Base-by-base conservation (phyloP, 306 rosid species). In the Castanopsis chinensis region DNA sequence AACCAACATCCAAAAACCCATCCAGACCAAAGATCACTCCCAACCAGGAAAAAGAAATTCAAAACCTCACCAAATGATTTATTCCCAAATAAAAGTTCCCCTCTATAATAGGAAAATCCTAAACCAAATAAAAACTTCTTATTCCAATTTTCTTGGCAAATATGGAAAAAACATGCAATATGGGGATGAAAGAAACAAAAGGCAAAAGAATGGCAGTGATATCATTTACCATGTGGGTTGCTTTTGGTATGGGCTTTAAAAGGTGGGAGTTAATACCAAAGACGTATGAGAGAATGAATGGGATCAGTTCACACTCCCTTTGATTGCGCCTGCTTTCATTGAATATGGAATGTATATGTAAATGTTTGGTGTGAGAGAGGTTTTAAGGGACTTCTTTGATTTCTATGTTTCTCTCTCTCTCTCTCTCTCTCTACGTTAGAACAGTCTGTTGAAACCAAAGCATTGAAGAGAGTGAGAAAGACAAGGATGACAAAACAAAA, bases 291-390 rank as follows among this genome's bases (percentile, higher is more conserved):
- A 57, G 80, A 78, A 45, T 80, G 78, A 55, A 83, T 69, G 78
- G 25, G 27, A 81, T 86, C 89, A 69, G 32, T 69, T 84, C 84
- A 87, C 84, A 71, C 72, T 79, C 82, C 53, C 73, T 60, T 72
- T 83, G 74, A 78, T 69, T 57, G 68, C 56, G 82, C 68, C 86
- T 81, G 83, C 82, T 85, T 81, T 81, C 80, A 64, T 73, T 76
- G 80, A 80, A 81, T 74, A 60, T 55, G 69, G 60, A 71, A 73
- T 27, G 0, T 12, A 49, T 12, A 13, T 13, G 14, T 64, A 9
- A 19, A 19, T 54, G 55, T 55, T 18, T 4, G 51, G 52, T 0
- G 52, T 18, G 13, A n/a, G 72, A 67, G 52, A 67, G 72, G 72
- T 59, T 21, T 19, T 3, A n/a, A 23, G 53, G 69, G 54, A 7